Evolutionary conservation across 139 green algal species (phyloP).

Genomic region (Coccomyxa sp.): DNA sequence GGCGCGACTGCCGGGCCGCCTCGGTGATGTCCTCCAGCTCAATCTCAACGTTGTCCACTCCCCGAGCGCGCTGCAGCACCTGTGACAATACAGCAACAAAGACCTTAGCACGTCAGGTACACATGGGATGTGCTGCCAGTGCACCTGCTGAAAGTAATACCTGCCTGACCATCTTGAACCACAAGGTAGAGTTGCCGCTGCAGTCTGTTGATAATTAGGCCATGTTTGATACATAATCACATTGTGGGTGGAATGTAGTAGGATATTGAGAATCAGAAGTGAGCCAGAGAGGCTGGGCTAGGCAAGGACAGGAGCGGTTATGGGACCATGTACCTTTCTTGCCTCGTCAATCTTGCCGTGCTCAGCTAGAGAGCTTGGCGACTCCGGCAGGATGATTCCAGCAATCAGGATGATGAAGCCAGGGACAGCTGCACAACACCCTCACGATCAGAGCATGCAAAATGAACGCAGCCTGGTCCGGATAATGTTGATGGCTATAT

Average conservation of each 20-base stretch:
- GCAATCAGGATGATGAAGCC: conserved; percentile 29
- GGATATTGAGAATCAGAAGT: background rate
- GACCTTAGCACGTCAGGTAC: too few relatives aligned
- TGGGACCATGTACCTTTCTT: background rate
- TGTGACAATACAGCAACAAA: background rate
- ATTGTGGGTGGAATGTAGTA: too few relatives aligned
- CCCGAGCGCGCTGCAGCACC: conserved; percentile 50
- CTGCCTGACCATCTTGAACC: too few relatives aligned
- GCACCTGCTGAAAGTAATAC: too few relatives aligned
- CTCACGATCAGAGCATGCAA: background rate
- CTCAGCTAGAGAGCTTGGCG: conserved; percentile 62
- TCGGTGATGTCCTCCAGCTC: conserved; percentile 15
- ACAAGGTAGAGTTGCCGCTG: too few relatives aligned
- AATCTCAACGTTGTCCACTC: conserved; percentile 34
- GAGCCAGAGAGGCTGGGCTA: background rate
- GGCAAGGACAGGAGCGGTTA: background rate
- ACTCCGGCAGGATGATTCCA: conserved; percentile 59
- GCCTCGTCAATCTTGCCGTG: conserved; percentile 38
- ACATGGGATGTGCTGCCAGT: too few relatives aligned
- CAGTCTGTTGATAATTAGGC: too few relatives aligned
- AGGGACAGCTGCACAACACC: conserved; percentile 9
- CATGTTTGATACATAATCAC: too few relatives aligned
- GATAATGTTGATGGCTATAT: too few relatives aligned
- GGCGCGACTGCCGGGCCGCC: background rate
- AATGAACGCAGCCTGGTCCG: too few relatives aligned